Conservation (phyloP, 306 rosid species). For the Prunus davidiana region DNA sequence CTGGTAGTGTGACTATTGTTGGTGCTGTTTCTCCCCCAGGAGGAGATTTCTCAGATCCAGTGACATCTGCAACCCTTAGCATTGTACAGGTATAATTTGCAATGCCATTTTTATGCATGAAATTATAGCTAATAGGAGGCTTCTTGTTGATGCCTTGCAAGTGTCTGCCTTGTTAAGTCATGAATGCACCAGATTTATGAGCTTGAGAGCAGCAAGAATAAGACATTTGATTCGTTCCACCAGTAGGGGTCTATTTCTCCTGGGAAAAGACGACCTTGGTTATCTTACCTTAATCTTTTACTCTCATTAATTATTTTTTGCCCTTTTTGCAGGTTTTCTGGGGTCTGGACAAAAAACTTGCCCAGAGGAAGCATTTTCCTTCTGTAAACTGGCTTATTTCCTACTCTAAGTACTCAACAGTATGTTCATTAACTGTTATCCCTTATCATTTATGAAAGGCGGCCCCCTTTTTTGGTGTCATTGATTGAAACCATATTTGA, state of each 20-base stretch:
- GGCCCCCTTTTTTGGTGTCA: not conserved
- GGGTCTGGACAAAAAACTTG: constrained; percentile 99
- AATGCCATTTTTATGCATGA: not conserved
- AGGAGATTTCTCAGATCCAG: constrained; percentile 99
- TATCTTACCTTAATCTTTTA: not conserved
- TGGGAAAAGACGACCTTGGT: not conserved
- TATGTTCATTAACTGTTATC: constrained; percentile 37
- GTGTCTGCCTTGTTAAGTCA: not conserved
- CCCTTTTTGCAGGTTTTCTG: constrained; percentile 75
- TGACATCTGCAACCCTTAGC: constrained; percentile 99
- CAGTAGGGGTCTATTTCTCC: not conserved
- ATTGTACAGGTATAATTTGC: constrained; percentile 79
- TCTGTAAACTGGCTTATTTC: constrained; percentile 99
- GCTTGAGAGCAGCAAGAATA: not conserved
- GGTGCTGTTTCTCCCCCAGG: constrained; percentile 99
- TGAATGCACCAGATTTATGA: not conserved
- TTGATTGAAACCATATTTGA: not conserved
- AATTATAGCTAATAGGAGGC: not conserved
- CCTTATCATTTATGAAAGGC: not conserved
- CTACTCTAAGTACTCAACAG: constrained; percentile 89
- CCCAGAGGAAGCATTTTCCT: constrained; percentile 99
- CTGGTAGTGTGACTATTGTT: constrained; percentile 97
- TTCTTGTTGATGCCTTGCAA: not conserved
- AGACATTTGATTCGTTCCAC: not conserved
- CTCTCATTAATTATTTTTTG: not conserved